Conservation (phyloP, 225 moss, liverwort and hornwort species). For the Neckera pumila region DNA sequence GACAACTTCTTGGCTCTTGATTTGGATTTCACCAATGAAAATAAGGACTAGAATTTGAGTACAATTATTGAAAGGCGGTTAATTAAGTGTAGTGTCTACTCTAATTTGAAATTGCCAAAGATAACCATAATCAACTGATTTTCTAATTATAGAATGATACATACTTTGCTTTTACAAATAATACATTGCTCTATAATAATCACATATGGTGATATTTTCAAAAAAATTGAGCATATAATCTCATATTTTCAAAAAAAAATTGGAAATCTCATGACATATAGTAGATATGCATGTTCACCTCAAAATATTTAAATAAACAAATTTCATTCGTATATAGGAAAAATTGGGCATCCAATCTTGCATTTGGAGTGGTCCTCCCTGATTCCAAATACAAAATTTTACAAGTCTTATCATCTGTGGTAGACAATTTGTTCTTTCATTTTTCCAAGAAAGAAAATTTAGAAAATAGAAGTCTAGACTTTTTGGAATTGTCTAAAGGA, state of each 20-base stretch:
- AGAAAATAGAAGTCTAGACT: neutral
- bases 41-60: neutral
- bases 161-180: neutral
- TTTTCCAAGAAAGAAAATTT: neutral
- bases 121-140: neutral
- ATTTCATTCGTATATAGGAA: neutral
- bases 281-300: neutral
- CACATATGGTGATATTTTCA: neutral
- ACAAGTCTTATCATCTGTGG: neutral
- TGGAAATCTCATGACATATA: neutral
- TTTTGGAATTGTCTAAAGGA: neutral
- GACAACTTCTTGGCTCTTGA: neutral
- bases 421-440: neutral
- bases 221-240: no score
- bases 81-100: neutral
- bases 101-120: neutral
- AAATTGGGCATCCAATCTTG: rapidly evolving
- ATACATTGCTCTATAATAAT: neutral
- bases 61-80: neutral
- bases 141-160: neutral
- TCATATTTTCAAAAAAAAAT: neutral
- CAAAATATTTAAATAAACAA: neutral
- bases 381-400: neutral
- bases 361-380: neutral
- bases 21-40: neutral